Conservation (phyloP, 768 basidiomycete species). For the Cystofilobasidium macerans region DNA sequence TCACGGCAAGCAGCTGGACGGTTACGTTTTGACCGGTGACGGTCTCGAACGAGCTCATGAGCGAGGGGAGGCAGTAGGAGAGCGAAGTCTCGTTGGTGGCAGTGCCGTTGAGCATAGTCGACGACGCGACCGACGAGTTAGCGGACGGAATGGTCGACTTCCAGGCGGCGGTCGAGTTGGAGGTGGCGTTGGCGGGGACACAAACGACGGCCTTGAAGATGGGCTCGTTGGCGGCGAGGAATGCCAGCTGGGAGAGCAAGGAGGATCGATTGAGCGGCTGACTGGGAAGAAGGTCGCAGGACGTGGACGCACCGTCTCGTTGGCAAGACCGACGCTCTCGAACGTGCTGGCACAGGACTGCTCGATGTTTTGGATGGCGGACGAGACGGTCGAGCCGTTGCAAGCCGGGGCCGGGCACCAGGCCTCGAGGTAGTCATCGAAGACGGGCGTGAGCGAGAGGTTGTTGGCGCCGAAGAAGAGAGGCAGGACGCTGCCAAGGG, state of each 20-base stretch:
- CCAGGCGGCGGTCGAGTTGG: background rate
- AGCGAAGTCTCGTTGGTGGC: background rate
- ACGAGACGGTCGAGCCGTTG: background rate
- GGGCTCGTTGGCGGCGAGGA: background rate
- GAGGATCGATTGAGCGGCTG: background rate
- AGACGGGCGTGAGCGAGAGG: background rate
- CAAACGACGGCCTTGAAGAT: background rate
- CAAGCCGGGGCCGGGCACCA: background rate
- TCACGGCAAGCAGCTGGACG: background rate
- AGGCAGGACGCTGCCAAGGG: background rate
- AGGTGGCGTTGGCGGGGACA: background rate
- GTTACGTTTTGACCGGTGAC: background rate
- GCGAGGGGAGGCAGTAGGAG: conserved; percentile 1
- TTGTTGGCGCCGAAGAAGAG: background rate
- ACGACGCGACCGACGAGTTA: background rate
- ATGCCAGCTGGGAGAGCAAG: background rate
- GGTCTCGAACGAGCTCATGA: background rate
- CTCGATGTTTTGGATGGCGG: background rate
- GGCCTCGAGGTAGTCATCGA: background rate
- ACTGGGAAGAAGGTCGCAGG: background rate
- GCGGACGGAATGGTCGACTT: no score
- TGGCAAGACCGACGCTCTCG: background rate
- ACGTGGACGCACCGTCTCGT: background rate
- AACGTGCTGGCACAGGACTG: background rate
- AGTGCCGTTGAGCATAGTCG: background rate